Percentiles rank a stretch among this genome's conserved stretches.
phyloP scores from a whole-genome alignment of 2,329 filamentous ascomycete genomes.

The Arthroderma sp. region DNA sequence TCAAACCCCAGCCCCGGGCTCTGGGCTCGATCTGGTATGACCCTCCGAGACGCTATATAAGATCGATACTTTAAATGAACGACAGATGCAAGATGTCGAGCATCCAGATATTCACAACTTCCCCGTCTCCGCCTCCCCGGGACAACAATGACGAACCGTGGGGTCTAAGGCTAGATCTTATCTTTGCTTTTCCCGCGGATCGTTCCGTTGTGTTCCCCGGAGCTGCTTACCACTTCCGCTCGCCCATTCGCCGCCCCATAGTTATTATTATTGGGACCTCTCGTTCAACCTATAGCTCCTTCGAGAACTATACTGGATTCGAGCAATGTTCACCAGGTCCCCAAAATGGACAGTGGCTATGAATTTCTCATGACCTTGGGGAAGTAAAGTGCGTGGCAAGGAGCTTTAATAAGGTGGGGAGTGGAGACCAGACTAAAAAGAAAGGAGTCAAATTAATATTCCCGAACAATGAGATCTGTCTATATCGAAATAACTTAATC shows the following conservation, averaged over 20 bases:
- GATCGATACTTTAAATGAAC: background rate
- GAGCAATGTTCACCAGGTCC: background rate
- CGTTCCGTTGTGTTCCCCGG: background rate
- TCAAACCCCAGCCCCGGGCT: background rate
- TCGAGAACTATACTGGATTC: background rate
- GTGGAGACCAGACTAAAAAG: background rate
- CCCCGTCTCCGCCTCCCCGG: background rate
- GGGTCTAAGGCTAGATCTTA: background rate
- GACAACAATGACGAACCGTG: background rate
- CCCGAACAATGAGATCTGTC: background rate
- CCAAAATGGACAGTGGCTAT: too few relatives aligned
- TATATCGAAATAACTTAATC: background rate
- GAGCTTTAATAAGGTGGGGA: background rate
- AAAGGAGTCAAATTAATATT: background rate
- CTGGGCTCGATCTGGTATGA: background rate
- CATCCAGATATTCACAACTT: background rate
- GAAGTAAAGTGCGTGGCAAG: background rate
- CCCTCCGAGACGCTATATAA: background rate
- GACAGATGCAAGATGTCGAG: background rate
- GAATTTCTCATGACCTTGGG: background rate
- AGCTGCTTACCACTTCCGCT: background rate
- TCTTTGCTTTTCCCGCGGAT: constrained; percentile 1
- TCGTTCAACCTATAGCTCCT: background rate
- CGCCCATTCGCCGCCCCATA: background rate
- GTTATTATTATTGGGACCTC: too few relatives aligned